A percentile compares a stretch with the other conserved stretches of the same genome.
These are phyloP conservation scores for Ceratocystis albifundus DNA, from an alignment of 2,329 filamentous ascomycete genomes.

Conservation along the genomic window DNA sequence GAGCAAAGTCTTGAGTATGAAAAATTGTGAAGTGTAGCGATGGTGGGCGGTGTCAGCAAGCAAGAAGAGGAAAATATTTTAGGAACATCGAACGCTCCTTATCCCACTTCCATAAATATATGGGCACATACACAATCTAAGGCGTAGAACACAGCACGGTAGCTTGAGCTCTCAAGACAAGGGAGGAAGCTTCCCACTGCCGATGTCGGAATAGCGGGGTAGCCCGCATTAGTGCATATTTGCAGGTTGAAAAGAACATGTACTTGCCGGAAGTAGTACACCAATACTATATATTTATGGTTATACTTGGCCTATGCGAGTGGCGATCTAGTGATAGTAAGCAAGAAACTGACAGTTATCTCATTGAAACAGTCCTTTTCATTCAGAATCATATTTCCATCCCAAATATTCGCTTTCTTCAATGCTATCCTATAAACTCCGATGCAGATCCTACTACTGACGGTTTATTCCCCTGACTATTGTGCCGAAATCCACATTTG, in stretches of 20 bases:
- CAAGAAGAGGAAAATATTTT: background rate
- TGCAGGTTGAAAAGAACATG: background rate
- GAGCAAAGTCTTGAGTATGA: too few relatives aligned
- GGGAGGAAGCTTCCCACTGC: background rate
- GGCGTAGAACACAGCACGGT: background rate
- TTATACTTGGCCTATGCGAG: too few relatives aligned
- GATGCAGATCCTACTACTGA: background rate
- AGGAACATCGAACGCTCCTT: background rate
- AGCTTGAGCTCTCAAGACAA: background rate
- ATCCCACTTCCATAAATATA: background rate
- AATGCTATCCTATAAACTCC: background rate
- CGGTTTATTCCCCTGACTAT: background rate
- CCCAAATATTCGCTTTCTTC: too few relatives aligned
- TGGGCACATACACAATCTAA: background rate
- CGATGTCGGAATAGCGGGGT: slow-evolving; percentile 18
- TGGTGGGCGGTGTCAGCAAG: background rate
- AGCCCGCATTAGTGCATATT: background rate
- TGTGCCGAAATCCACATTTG: background rate
- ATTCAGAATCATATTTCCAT: too few relatives aligned
- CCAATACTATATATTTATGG: background rate
- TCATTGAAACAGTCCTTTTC: too few relatives aligned
- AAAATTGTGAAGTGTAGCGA: too few relatives aligned
- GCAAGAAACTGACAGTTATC: too few relatives aligned
- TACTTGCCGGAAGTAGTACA: background rate
- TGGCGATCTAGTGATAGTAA: too few relatives aligned